These are phyloP conservation scores for Athelia psychrophila DNA, from an alignment of 1,284 basidiomycete species.

Conservation along the genomic window DNA sequence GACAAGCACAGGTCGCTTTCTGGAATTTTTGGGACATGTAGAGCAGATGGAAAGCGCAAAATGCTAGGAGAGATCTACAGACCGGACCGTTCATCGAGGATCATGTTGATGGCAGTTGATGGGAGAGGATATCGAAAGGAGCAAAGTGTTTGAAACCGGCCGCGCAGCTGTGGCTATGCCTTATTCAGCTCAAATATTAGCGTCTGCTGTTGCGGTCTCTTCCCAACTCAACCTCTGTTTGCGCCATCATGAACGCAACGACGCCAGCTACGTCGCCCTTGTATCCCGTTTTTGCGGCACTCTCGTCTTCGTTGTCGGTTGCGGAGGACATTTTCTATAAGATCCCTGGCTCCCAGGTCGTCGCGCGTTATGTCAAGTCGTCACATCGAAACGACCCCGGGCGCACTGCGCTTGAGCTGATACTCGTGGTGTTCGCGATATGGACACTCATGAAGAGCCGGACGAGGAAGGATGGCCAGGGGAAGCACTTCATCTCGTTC, in stretches of 20 bases:
- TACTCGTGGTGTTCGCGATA: slow-evolving; percentile 87
- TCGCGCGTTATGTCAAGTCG: slow-evolving; percentile 89
- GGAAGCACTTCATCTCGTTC: slow-evolving; percentile 92
- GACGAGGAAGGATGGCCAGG: slow-evolving; percentile 81
- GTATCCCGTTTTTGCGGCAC: slow-evolving; percentile 58
- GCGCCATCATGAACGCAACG: slow-evolving; percentile 11
- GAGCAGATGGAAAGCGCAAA: too few relatives aligned
- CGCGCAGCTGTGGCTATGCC: too few relatives aligned
- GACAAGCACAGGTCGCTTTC: too few relatives aligned
- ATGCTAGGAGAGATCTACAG: too few relatives aligned
- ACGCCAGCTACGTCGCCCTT: slow-evolving; percentile 31
- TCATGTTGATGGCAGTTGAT: too few relatives aligned
- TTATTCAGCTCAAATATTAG: too few relatives aligned
- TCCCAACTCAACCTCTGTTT: not conserved
- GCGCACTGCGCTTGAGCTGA: slow-evolving; percentile 87
- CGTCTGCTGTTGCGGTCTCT: too few relatives aligned
- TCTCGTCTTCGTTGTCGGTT: slow-evolving; percentile 52
- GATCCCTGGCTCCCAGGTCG: slow-evolving; percentile 86
- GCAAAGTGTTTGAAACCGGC: too few relatives aligned
- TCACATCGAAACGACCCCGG: slow-evolving; percentile 92
- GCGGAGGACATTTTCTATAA: slow-evolving; percentile 64
- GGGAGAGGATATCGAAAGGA: too few relatives aligned
- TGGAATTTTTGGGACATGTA: too few relatives aligned
- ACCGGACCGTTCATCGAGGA: too few relatives aligned
- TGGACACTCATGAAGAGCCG: slow-evolving; percentile 87